Evolutionary conservation across 2,329 filamentous ascomycete species (phyloP).

Genomic region (Trichoderma harzianum): DNA sequence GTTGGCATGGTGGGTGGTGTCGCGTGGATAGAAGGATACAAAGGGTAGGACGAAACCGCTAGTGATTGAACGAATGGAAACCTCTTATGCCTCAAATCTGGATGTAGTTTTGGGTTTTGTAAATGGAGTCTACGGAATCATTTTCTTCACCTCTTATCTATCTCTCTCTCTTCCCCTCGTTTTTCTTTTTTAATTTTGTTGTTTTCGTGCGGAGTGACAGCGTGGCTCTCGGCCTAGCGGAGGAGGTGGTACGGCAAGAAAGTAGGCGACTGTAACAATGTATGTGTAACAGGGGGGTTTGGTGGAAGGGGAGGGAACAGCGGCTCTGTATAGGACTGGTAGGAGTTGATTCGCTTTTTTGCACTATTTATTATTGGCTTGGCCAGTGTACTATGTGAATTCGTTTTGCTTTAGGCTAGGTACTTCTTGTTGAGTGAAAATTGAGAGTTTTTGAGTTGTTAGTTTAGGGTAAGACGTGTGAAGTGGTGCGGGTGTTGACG

Average conservation of each 20-base stretch:
- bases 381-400: background rate
- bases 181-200: background rate
- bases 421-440: background rate
- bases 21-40: constrained; percentile 28
- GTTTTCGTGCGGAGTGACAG: background rate
- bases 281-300: background rate
- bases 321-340: background rate
- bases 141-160: background rate
- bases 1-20: constrained; percentile 32
- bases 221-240: background rate
- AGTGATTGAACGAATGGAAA: constrained; percentile 18
- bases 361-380: background rate
- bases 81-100: constrained; percentile 30
- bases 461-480: background rate
- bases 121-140: constrained; percentile 37
- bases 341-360: background rate
- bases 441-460: background rate
- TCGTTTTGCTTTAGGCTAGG: background rate
- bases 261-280: background rate
- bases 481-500: background rate
- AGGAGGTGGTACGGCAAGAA: background rate
- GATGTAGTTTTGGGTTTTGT: constrained; percentile 41
- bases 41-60: constrained; percentile 17
- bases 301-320: background rate
- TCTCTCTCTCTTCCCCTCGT: background rate